These are phyloP conservation scores for Diaporthe nobilis DNA, from an alignment of 2,329 filamentous ascomycete genomes.

Conservation along the genomic window DNA sequence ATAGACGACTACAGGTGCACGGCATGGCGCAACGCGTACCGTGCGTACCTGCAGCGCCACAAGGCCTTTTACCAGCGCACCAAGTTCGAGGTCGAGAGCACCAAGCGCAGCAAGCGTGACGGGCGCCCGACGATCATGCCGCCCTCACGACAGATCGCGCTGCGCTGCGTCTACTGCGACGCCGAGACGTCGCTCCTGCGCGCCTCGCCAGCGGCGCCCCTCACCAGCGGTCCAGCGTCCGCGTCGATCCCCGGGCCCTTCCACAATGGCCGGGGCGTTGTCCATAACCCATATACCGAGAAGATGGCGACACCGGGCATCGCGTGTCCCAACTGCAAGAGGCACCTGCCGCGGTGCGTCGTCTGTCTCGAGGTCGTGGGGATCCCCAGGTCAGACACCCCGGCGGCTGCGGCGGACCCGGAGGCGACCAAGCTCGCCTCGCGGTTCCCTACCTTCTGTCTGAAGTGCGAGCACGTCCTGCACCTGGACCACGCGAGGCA, in stretches of 20 bases:
- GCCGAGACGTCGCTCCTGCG: constrained; percentile 61
- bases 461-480: constrained; percentile 77
- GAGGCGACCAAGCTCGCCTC: constrained; percentile 62
- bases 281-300: constrained; percentile 70
- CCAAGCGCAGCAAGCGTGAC: constrained; percentile 75
- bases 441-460: constrained; percentile 77
- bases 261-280: constrained; percentile 47
- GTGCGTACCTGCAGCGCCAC: constrained; percentile 80
- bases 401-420: constrained; percentile 64
- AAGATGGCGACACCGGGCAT: constrained; percentile 71
- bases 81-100: constrained; percentile 84
- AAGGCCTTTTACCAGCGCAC: constrained; percentile 81
- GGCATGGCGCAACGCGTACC: constrained; percentile 81
- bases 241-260: constrained; percentile 41
- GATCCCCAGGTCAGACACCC: constrained; percentile 71
- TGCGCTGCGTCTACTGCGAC: constrained; percentile 85
- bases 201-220: constrained; percentile 36
- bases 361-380: constrained; percentile 78
- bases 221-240: constrained; percentile 20
- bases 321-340: constrained; percentile 76
- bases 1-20: constrained; percentile 82
- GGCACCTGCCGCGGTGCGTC: constrained; percentile 76
- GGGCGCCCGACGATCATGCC: constrained; percentile 75
- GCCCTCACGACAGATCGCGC: constrained; percentile 77
- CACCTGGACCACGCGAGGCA: constrained; percentile 77